These are phyloP conservation scores for Xylaria longipes DNA, from an alignment of 495 filamentous ascomycete genomes.

Conservation along the genomic window DNA sequence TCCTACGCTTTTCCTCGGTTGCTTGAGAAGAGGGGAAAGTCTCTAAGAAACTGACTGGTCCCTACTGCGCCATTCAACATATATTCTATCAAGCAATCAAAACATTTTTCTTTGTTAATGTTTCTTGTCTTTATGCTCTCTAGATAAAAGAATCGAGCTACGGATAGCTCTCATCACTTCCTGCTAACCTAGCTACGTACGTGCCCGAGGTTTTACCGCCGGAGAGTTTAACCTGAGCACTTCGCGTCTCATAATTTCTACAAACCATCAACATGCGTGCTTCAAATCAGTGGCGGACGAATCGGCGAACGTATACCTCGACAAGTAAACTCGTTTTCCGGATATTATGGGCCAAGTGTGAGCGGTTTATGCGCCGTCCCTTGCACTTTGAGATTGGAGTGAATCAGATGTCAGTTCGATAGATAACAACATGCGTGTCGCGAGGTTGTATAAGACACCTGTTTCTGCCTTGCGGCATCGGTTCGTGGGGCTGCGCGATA, in stretches of 20 bases:
- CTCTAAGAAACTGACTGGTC: not conserved
- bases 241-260: not conserved
- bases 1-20: not conserved
- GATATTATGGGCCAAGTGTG: not conserved
- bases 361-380: not conserved
- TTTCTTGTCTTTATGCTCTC: not conserved
- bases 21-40: not conserved
- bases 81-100: not conserved
- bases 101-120: not conserved
- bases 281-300: not conserved
- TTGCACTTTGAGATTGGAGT: not conserved
- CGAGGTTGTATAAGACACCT: not conserved
- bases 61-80: not conserved
- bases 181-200: not conserved
- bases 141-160: not conserved
- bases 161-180: not conserved
- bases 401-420: not conserved
- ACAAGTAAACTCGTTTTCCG: not conserved
- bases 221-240: not conserved
- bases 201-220: conserved; percentile 24
- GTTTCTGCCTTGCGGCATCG: not conserved
- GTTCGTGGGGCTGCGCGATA: not conserved
- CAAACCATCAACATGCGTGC: not conserved
- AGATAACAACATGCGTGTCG: conserved; percentile 10
- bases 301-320: not conserved